Percentiles rank a stretch among this genome's conserved stretches.
phyloP scores from a whole-genome alignment of 768 basidiomycete species.

The Lepiota brunneoincarnata region DNA sequence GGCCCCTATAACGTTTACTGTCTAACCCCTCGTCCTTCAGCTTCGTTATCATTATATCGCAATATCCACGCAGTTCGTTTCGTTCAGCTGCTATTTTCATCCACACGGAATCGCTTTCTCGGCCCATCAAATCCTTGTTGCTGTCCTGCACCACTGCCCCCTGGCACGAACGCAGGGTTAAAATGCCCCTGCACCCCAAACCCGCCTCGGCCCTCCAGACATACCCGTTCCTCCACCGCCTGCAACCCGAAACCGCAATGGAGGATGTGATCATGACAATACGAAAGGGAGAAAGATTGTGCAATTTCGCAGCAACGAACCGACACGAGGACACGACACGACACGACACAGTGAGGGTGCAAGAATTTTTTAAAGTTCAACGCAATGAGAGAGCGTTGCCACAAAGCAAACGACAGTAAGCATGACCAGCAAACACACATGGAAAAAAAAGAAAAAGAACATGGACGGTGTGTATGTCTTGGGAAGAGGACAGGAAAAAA shows the following conservation, averaged over 20 bases:
- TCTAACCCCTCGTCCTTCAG: too few relatives aligned
- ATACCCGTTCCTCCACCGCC: constrained; percentile 54
- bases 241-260: constrained; percentile 31
- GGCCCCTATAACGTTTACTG: too few relatives aligned
- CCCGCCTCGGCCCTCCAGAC: constrained; percentile 41
- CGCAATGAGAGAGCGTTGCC: not conserved
- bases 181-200: constrained; percentile 55
- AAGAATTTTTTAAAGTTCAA: constrained; percentile 8
- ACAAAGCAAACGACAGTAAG: constrained; percentile 3
- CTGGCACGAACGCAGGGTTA: constrained; percentile 72
- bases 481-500: constrained; percentile 14
- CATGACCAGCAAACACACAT: too few relatives aligned
- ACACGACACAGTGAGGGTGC: not conserved
- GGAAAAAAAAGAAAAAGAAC: constrained; percentile 8
- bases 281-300: constrained; percentile 14
- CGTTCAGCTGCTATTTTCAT: constrained; percentile 33
- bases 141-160: constrained; percentile 31
- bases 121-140: constrained; percentile 42
- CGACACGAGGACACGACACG: too few relatives aligned
- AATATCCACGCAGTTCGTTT: not conserved
- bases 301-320: not conserved
- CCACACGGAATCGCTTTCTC: constrained; percentile 53
- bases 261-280: constrained; percentile 16
- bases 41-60: too few relatives aligned
- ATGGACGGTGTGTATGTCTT: constrained; percentile 41